Evolutionary conservation across 2,329 filamentous ascomycete genomes (phyloP).

Genomic region (Fusarium praegraminearum): DNA sequence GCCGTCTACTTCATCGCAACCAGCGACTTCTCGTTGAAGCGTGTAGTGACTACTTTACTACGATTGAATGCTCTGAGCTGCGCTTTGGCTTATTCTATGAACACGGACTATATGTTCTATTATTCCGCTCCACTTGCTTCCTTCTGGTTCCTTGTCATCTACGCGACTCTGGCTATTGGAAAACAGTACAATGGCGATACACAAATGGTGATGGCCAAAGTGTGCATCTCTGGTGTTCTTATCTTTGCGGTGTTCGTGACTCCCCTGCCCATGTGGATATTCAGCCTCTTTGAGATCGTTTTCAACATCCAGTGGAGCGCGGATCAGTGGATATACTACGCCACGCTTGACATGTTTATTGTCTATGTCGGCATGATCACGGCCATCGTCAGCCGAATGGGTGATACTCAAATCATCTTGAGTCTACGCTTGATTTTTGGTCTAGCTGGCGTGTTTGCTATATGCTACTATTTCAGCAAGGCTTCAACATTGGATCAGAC

Average conservation of each 20-base stretch:
- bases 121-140: slow-evolving; percentile 69
- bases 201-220: slow-evolving; percentile 59
- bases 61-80: slow-evolving; percentile 68
- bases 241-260: slow-evolving; percentile 44
- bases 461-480: not conserved
- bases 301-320: slow-evolving; percentile 63
- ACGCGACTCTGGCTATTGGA: slow-evolving; percentile 60
- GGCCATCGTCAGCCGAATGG: slow-evolving; percentile 40
- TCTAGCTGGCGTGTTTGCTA: slow-evolving; percentile 47
- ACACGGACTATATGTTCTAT: slow-evolving; percentile 64
- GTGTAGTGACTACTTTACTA: slow-evolving; percentile 63
- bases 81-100: slow-evolving; percentile 65
- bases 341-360: slow-evolving; percentile 65
- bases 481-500: not conserved
- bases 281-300: slow-evolving; percentile 50
- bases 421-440: slow-evolving; percentile 41
- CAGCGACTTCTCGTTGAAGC: slow-evolving; percentile 66
- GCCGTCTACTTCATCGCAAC: slow-evolving; percentile 67
- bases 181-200: slow-evolving; percentile 57
- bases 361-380: slow-evolving; percentile 67
- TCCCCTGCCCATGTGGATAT: slow-evolving; percentile 30
- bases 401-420: slow-evolving; percentile 10
- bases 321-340: slow-evolving; percentile 60
- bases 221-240: slow-evolving; percentile 56
- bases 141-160: slow-evolving; percentile 72